Evolutionary conservation across 768 basidiomycete species (phyloP).

Genomic region (Tylopilus sp.): DNA sequence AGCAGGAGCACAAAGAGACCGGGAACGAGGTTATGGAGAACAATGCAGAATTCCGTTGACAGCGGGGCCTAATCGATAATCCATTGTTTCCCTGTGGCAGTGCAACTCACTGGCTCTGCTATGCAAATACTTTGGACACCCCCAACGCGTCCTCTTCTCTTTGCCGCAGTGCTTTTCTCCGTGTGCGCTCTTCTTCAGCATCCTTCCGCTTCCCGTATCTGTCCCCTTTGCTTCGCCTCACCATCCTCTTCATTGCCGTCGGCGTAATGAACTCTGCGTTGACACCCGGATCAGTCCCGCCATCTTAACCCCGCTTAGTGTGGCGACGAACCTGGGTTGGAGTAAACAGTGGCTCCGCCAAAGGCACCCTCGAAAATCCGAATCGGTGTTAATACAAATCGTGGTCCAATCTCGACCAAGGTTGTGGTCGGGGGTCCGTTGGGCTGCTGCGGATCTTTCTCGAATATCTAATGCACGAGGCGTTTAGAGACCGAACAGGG

Average conservation of each 20-base stretch:
- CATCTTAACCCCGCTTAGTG: not conserved
- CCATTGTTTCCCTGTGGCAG: slow-evolving; percentile 17
- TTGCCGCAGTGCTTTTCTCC: slow-evolving; percentile 60
- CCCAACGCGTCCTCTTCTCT: slow-evolving; percentile 76
- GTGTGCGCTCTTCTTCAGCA: slow-evolving; percentile 61
- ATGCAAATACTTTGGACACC: slow-evolving; percentile 89
- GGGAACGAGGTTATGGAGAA: slow-evolving; percentile 16
- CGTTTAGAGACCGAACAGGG: not conserved
- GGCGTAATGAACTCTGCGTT: slow-evolving; percentile 87
- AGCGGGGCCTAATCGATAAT: not conserved
- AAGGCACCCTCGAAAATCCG: slow-evolving; percentile 98
- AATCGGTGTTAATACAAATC: slow-evolving; percentile 96
- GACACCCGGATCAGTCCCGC: not conserved
- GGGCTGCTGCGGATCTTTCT: slow-evolving; percentile 89
- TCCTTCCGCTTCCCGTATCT: slow-evolving; percentile 84
- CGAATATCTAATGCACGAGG: slow-evolving; percentile 66
- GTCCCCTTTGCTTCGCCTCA: slow-evolving; percentile 68
- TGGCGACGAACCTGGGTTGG: slow-evolving; percentile 75
- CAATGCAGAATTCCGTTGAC: slow-evolving; percentile 30
- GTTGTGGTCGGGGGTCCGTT: slow-evolving; percentile 81
- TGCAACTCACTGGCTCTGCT: slow-evolving; percentile 17
- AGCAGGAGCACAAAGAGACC: slow-evolving; percentile 25
- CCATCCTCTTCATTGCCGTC: slow-evolving; percentile 66
- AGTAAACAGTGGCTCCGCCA: slow-evolving; percentile 90
- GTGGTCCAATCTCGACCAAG: slow-evolving; percentile 95